These are phyloP conservation scores for Starmerella vitae DNA, from an alignment of 805 yeast genomes.

Conservation along the genomic window DNA sequence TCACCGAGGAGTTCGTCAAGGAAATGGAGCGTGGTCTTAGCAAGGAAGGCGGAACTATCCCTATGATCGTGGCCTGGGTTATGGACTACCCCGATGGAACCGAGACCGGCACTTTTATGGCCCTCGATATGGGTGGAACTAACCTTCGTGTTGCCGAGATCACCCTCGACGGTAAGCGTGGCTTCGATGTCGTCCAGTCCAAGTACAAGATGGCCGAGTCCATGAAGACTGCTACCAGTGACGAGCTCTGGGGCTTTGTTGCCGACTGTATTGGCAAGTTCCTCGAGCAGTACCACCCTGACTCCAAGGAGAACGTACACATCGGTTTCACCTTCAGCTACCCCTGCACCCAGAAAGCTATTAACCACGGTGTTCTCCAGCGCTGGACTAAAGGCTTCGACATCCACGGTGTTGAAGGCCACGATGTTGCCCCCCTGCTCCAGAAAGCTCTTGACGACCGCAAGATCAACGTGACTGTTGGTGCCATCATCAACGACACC, in stretches of 20 bases:
- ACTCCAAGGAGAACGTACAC: slow-evolving; percentile 42
- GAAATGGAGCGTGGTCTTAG: slow-evolving; percentile 71
- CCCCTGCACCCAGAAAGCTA: slow-evolving; percentile 61
- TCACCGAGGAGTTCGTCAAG: slow-evolving; percentile 59
- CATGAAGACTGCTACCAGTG: slow-evolving; percentile 64
- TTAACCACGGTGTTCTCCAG: slow-evolving; percentile 77
- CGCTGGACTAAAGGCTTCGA: slow-evolving; percentile 98
- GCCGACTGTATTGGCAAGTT: slow-evolving; percentile 68
- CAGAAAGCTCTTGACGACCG: slow-evolving; percentile 55
- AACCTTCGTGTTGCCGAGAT: slow-evolving; percentile 87
- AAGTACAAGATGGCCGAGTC: slow-evolving; percentile 66
- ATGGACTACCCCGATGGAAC: slow-evolving; percentile 84
- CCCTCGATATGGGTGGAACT: slow-evolving; percentile 95
- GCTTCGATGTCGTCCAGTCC: slow-evolving; percentile 75
- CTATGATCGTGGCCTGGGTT: slow-evolving; percentile 97
- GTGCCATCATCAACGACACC: slow-evolving; percentile 91
- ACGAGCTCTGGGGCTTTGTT: slow-evolving; percentile 72
- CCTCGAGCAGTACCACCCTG: slow-evolving; percentile 57
- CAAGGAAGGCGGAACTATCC: slow-evolving; percentile 63
- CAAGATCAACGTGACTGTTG: slow-evolving; percentile 67
- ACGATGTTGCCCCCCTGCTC: slow-evolving; percentile 85
- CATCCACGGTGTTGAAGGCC: slow-evolving; percentile 83
- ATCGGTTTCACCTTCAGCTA: slow-evolving; percentile 92
- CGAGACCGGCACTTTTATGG: slow-evolving; percentile 80
- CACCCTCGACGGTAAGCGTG: slow-evolving; percentile 65